Conservation (phyloP, 257 asterid genomes). For the Fraxinus americana region DNA sequence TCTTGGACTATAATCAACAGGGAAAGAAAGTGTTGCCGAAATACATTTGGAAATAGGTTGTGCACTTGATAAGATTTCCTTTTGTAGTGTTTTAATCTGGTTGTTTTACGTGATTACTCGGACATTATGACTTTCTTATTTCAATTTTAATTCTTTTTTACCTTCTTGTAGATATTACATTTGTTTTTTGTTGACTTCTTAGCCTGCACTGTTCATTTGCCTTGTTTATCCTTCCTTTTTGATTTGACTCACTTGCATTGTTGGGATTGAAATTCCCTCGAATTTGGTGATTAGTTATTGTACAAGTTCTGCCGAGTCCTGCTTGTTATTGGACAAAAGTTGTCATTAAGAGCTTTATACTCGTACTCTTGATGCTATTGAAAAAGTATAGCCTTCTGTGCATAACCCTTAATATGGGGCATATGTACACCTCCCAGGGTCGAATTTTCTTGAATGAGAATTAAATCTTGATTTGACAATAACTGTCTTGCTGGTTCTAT, state of each 20-base stretch:
- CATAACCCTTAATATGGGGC: background rate
- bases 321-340: background rate
- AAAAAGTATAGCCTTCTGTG: background rate
- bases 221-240: background rate
- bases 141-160: background rate
- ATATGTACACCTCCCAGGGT: background rate
- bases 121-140: background rate
- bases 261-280: background rate
- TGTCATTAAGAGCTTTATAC: background rate
- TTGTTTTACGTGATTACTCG: background rate
- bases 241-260: background rate
- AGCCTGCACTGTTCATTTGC: background rate
- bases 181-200: background rate
- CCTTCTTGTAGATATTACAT: background rate
- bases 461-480: slow-evolving; percentile 1
- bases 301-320: background rate
- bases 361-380: background rate
- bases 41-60: background rate
- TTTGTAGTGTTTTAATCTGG: background rate
- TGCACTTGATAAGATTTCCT: background rate
- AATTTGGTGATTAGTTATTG: background rate
- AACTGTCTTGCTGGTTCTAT: slow-evolving; percentile 20
- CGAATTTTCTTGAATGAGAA: background rate
- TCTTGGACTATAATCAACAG: background rate
- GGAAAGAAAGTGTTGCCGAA: background rate